phyloP scores from a whole-genome alignment of 306 rosid species.

The Calophaca sinica region DNA sequence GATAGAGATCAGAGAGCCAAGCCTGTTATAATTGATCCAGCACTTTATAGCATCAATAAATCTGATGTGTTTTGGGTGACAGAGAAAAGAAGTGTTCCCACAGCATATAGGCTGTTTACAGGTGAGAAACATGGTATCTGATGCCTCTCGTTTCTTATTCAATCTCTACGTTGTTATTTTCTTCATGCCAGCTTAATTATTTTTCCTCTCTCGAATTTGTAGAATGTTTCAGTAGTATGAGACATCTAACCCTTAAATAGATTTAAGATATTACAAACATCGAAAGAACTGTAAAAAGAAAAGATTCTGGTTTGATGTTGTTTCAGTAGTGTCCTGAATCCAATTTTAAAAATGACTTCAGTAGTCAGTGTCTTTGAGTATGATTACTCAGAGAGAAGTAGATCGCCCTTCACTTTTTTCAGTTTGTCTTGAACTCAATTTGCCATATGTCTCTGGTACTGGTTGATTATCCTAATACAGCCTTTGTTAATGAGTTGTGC shows the following conservation, averaged over 20 bases:
- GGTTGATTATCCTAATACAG: too few relatives aligned
- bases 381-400: too few relatives aligned
- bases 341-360: too few relatives aligned
- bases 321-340: too few relatives aligned
- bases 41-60: constrained; percentile 55
- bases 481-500: too few relatives aligned
- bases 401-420: too few relatives aligned
- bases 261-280: constrained; percentile 9
- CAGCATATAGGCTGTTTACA: constrained; percentile 85
- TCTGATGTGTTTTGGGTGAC: constrained; percentile 65
- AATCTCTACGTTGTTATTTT: neutral
- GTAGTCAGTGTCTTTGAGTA: too few relatives aligned
- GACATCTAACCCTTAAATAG: constrained; percentile 21
- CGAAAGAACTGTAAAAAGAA: too few relatives aligned
- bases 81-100: constrained; percentile 58
- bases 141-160: constrained; percentile 31
- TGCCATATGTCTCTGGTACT: too few relatives aligned
- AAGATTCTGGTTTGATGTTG: too few relatives aligned
- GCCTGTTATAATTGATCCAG: constrained; percentile 64
- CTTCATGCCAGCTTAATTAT: too few relatives aligned
- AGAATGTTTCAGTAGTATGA: constrained; percentile 41
- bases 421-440: too few relatives aligned
- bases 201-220: constrained; percentile 5
- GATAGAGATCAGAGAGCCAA: constrained; percentile 61
- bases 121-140: constrained; percentile 56